These are phyloP conservation scores for Hemileia vastatrix DNA, from an alignment of 1,284 basidiomycete species.

Conservation along the genomic window DNA sequence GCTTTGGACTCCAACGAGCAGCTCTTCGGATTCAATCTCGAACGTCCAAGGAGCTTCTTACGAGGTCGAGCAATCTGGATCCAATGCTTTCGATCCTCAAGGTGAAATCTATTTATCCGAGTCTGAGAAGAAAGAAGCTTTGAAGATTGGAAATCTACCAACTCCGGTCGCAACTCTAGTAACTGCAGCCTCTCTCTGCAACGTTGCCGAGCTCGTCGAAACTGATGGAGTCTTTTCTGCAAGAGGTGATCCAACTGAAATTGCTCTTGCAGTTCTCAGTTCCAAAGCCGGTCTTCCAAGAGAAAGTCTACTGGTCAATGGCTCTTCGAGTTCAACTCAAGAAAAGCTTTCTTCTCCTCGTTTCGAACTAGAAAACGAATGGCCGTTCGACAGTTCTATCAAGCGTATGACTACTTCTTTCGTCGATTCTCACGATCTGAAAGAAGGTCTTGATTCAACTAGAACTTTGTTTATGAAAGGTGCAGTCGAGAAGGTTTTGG, in stretches of 20 bases:
- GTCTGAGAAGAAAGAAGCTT: slow-evolving; percentile 4
- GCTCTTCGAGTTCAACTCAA: slow-evolving; percentile 45
- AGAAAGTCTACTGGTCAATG: neutral
- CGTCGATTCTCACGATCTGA: slow-evolving; percentile 18
- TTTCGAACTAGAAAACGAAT: slow-evolving; percentile 24
- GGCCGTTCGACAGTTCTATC: slow-evolving; percentile 53
- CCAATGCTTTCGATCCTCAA: slow-evolving; percentile 31
- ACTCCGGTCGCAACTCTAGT: slow-evolving; percentile 11
- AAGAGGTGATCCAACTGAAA: slow-evolving; percentile 58
- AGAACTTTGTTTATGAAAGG: slow-evolving; percentile 53
- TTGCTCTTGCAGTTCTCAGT: slow-evolving; percentile 57
- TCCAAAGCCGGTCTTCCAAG: slow-evolving; percentile 48
- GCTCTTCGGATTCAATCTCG: slow-evolving; percentile 2
- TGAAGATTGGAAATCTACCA: slow-evolving; percentile 25
- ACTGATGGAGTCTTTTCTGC: slow-evolving; percentile 53
- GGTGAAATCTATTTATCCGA: slow-evolving; percentile 24
- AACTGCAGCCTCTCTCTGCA: slow-evolving; percentile 49
- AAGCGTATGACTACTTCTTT: slow-evolving; percentile 56
- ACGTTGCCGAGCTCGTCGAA: slow-evolving; percentile 48
- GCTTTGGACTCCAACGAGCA: too few species aligned
- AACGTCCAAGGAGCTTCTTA: slow-evolving; percentile 21
- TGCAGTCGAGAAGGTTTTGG: slow-evolving; percentile 56
- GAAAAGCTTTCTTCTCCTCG: slow-evolving; percentile 45
- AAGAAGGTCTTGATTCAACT: slow-evolving; percentile 33
- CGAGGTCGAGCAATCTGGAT: slow-evolving; percentile 31